Percentiles rank a stretch among this genome's conserved stretches.
Conservation (phyloP, 345 rosid species). For the Gynandropsis gynandra region DNA sequence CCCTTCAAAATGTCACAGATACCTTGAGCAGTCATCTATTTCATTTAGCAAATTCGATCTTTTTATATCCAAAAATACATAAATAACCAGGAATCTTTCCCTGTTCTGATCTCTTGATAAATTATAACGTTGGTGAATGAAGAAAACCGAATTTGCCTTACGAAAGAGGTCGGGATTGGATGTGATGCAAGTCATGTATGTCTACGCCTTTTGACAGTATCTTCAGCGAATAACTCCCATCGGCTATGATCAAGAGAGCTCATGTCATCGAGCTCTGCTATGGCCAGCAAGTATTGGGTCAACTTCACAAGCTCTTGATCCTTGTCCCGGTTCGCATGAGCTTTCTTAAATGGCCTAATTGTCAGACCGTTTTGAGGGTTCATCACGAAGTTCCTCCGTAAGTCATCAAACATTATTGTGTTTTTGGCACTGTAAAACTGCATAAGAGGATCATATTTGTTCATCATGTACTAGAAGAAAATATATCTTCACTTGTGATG, state of each 20-base stretch:
- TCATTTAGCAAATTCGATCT: too few species aligned
- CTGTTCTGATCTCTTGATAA: too few species aligned
- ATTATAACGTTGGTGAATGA: not conserved
- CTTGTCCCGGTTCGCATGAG: slow-evolving; percentile 74
- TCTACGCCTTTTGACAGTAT: slow-evolving; percentile 61
- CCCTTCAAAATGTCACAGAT: too few species aligned
- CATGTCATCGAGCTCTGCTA: slow-evolving; percentile 76
- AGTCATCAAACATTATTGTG: slow-evolving; percentile 97
- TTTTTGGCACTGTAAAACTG: slow-evolving; percentile 75
- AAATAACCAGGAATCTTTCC: not conserved
- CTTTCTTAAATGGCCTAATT: slow-evolving; percentile 79
- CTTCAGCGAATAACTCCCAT: slow-evolving; percentile 69
- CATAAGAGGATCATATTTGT: slow-evolving; percentile 4
- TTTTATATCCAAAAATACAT: not conserved
- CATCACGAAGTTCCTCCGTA: slow-evolving; percentile 85
- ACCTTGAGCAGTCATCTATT: too few species aligned
- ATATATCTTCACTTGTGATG: not conserved
- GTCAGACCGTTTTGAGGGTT: slow-evolving; percentile 85
- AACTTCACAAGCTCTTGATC: slow-evolving; percentile 87
- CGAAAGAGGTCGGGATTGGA: too few species aligned
- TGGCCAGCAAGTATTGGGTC: slow-evolving; percentile 74
- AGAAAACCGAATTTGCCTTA: not conserved
- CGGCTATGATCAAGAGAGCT: slow-evolving; percentile 61
- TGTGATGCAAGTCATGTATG: slow-evolving; percentile 35
- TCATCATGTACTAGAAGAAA: not conserved